Evolutionary conservation across 768 basidiomycete species (phyloP), one percentile per base, ranked within the genome.

Genomic region (Pluteus cervinus): DNA sequence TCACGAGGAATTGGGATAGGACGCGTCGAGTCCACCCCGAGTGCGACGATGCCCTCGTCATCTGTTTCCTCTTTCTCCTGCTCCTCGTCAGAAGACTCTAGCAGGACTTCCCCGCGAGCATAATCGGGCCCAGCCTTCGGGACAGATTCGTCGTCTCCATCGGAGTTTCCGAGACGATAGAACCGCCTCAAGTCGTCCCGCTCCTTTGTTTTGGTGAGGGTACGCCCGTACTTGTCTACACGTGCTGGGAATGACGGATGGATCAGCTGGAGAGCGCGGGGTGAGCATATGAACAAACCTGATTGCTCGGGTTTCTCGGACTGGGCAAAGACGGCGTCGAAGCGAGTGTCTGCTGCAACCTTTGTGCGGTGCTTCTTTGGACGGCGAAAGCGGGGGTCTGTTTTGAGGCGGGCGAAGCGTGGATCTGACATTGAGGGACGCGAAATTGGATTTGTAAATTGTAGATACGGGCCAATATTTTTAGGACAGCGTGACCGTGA

Each of bases 181-280:
- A 87, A 93, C 34, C 80, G 74, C 41, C 76, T 76, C 28, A 96
- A 57, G 48, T 81, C 76, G 40, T 91, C 89, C 37, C 73, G 68
- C 36, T 89, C 83, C 33, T 85, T 79, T 5, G 69, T 72, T n/a
- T 63, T 65, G 15, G 81, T 71, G 5, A 92, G 51, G 9, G 68
- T 63, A 37, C 91, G 77, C 22, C 92, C 92, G 57, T 92, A 93
- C 61, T 93, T 94, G 68, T 96, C 92, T 34, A 92, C 86, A 32
- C 69, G 73, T 20, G 22, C 18, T 18, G 29, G 33, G 18, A 28
- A 37, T 33, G 17, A 24, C 9, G 22, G 36, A 35, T 26, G 30
- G 8, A 36, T 44, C 7, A 34, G 37, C 24, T 20, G 9, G 24
- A 33, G 22, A 34, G 9, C 5, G n/a, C 34, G 29, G 15, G 22